Percentiles rank a stretch among this genome's conserved stretches.
These are phyloP conservation scores for Xylariaceae sp. DNA, from an alignment of 2,329 filamentous ascomycete genomes.

Conservation along the genomic window DNA sequence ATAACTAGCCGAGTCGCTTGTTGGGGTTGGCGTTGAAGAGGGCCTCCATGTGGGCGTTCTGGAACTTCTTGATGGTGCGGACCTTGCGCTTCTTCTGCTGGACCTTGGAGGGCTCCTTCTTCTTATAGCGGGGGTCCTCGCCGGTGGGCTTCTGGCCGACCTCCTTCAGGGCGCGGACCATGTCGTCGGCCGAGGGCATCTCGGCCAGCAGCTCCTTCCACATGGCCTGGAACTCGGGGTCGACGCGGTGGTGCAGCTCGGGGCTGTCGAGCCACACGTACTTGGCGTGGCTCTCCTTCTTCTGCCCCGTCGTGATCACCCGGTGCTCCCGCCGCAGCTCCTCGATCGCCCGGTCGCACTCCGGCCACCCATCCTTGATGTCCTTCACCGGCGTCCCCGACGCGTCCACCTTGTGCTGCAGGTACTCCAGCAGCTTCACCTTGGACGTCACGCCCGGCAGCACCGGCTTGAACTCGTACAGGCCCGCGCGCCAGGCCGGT, in stretches of 20 bases:
- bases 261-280: constrained; percentile 91
- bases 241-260: constrained; percentile 72
- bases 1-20: constrained; percentile 3
- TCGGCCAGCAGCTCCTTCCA: constrained; percentile 72
- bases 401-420: constrained; percentile 81
- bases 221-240: constrained; percentile 76
- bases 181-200: constrained; percentile 74
- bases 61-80: constrained; percentile 75
- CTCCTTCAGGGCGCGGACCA: constrained; percentile 71
- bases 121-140: constrained; percentile 69
- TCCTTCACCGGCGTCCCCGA: constrained; percentile 84
- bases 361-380: constrained; percentile 93
- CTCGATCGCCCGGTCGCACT: constrained; percentile 77
- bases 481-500: constrained; percentile 68
- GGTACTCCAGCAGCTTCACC: constrained; percentile 75
- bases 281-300: constrained; percentile 85
- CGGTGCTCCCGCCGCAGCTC: constrained; percentile 77
- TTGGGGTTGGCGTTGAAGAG: constrained; percentile 63
- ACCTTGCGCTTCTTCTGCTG: constrained; percentile 69
- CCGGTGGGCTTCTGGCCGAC: constrained; percentile 84
- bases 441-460: constrained; percentile 78
- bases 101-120: constrained; percentile 56
- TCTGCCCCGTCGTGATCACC: constrained; percentile 83
- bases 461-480: constrained; percentile 81
- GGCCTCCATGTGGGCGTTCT: constrained; percentile 84